phyloP scores from a whole-genome alignment of 805 yeast species.

The Starmerella stigmatis region DNA sequence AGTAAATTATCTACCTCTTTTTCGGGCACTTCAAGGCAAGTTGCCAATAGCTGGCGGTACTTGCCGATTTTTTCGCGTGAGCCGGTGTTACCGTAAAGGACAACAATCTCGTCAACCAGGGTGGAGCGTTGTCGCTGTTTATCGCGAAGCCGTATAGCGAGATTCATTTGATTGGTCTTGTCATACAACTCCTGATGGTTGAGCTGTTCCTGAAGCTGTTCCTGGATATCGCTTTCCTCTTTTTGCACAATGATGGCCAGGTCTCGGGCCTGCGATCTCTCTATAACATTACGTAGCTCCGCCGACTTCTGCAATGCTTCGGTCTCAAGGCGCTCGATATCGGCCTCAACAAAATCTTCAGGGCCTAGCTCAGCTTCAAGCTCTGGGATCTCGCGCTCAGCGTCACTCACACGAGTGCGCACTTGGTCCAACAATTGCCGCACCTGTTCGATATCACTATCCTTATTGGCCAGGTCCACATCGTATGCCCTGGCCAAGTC shows the following conservation, averaged over 20 bases:
- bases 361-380: slow-evolving; percentile 28
- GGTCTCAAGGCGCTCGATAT: slow-evolving; percentile 25
- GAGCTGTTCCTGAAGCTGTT: slow-evolving; percentile 23
- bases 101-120: slow-evolving; percentile 41
- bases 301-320: slow-evolving; percentile 27
- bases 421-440: slow-evolving; percentile 35
- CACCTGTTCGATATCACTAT: slow-evolving; percentile 43
- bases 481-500: slow-evolving; percentile 43
- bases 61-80: slow-evolving; percentile 56
- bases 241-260: slow-evolving; percentile 48
- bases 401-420: slow-evolving; percentile 34
- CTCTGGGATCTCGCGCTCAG: slow-evolving; percentile 29
- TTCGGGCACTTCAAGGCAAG: slow-evolving; percentile 63
- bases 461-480: slow-evolving; percentile 44
- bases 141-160: slow-evolving; percentile 33
- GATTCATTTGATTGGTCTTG: slow-evolving; percentile 21
- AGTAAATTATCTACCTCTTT: slow-evolving; percentile 74
- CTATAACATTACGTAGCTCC: slow-evolving; percentile 39
- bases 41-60: slow-evolving; percentile 65
- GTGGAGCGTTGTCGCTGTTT: slow-evolving; percentile 37
- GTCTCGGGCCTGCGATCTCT: slow-evolving; percentile 54
- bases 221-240: slow-evolving; percentile 37
- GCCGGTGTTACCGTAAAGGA: slow-evolving; percentile 38
- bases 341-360: slow-evolving; percentile 22
- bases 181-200: slow-evolving; percentile 18